A percentile compares a stretch with the other conserved stretches of the same genome.
Conservation (phyloP, 1,139 yeast species). For the Blastobotrys aristatus region DNA sequence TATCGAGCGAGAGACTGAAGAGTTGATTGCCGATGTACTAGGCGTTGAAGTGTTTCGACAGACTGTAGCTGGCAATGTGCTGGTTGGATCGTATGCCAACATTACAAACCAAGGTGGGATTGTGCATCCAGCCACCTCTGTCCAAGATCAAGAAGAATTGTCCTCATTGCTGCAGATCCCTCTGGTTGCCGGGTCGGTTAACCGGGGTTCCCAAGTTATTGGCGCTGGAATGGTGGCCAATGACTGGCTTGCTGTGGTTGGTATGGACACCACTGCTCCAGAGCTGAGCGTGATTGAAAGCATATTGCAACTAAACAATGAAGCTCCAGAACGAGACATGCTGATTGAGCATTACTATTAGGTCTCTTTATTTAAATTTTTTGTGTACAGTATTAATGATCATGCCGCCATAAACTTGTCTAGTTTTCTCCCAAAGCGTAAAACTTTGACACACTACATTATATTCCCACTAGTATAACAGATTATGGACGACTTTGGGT, state of each 20-base stretch:
- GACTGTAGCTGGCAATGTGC: slow-evolving; percentile 95
- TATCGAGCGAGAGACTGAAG: slow-evolving; percentile 98
- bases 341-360: slow-evolving; percentile 39
- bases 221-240: slow-evolving; percentile 99
- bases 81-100: slow-evolving; percentile 94
- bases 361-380: neutral
- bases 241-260: slow-evolving; percentile 97
- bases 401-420: too few relatives aligned
- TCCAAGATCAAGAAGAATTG: slow-evolving; percentile 97
- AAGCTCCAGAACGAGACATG: slow-evolving; percentile 39
- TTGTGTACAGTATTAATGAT: neutral
- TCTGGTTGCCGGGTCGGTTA: slow-evolving; percentile 96
- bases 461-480: too few relatives aligned
- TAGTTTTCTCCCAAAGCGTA: too few relatives aligned
- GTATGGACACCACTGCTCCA: slow-evolving; percentile 97
- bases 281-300: slow-evolving; percentile 95
- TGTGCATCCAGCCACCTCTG: slow-evolving; percentile 95
- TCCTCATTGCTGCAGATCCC: slow-evolving; percentile 95
- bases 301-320: slow-evolving; percentile 55
- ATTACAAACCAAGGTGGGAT: slow-evolving; percentile 96
- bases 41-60: slow-evolving; percentile 99
- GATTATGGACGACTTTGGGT: slow-evolving; percentile 33
- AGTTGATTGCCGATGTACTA: slow-evolving; percentile 94
- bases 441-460: too few relatives aligned
- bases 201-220: slow-evolving; percentile 95